Percentiles rank a stretch among this genome's conserved stretches.
Evolutionary conservation across 2,329 filamentous ascomycete genomes (phyloP).

Genomic region (Tolypocladium amazonense): DNA sequence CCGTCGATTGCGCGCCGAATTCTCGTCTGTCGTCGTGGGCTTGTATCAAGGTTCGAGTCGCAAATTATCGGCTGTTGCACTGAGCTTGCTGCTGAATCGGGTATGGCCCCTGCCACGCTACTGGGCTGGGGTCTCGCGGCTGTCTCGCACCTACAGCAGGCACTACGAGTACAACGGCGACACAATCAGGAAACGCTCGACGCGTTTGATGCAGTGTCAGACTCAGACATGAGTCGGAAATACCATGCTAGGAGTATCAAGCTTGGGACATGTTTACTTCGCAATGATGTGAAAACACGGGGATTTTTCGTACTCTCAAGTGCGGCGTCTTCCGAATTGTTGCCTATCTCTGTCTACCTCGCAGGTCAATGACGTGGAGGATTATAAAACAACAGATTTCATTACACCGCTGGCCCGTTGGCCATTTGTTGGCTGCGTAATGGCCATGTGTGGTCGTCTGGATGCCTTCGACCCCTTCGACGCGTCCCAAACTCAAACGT

Average conservation of each 20-base stretch:
- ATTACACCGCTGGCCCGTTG: background rate
- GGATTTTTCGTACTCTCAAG: no score
- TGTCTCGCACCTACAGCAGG: background rate
- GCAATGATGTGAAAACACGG: background rate
- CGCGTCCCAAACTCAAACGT: background rate
- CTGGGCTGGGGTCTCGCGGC: background rate
- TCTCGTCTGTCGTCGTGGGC: background rate
- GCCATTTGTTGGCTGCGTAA: background rate
- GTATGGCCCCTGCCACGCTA: background rate
- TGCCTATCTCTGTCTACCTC: background rate
- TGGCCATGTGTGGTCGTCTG: background rate
- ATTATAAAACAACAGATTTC: background rate
- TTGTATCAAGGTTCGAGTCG: background rate
- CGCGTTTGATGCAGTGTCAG: background rate
- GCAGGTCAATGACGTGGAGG: background rate
- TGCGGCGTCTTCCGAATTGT: background rate
- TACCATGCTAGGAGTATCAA: background rate
- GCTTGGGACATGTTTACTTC: background rate
- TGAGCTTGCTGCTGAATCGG: background rate
- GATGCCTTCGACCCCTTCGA: background rate
- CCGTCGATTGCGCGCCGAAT: background rate
- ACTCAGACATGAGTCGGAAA: background rate
- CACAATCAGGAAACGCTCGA: background rate
- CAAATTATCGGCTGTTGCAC: background rate
- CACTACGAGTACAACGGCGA: background rate